A percentile compares a stretch with the other conserved stretches of the same genome.
These are phyloP conservation scores for Saturnispora kantuleensis DNA, from an alignment of 805 yeast genomes.

Conservation along the genomic window DNA sequence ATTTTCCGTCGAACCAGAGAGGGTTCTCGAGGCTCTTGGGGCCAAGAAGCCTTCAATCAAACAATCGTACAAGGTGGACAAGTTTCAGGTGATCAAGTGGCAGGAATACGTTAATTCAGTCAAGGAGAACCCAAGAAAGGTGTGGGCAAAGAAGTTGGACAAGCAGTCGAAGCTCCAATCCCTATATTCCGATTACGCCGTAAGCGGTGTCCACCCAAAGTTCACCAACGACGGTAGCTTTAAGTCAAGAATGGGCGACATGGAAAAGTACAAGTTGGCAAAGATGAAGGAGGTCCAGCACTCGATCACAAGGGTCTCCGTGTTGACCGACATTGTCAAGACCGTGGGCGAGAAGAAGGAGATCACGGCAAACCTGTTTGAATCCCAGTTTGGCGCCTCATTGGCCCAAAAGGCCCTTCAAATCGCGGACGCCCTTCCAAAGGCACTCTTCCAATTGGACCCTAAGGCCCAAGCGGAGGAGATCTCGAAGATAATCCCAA, in stretches of 20 bases:
- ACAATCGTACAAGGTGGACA: constrained; percentile 60
- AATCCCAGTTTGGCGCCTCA: constrained; percentile 28
- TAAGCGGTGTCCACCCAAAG: constrained; percentile 17
- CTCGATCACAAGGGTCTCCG: constrained; percentile 35
- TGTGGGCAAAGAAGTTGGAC: constrained; percentile 40
- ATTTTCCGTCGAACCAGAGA: constrained; percentile 75
- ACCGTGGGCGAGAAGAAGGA: constrained; percentile 17
- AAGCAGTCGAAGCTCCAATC: constrained; percentile 34
- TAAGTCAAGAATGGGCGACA: constrained; percentile 20
- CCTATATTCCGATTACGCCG: constrained; percentile 17
- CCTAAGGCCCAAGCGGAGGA: constrained; percentile 40
- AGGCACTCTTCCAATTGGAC: constrained; percentile 18
- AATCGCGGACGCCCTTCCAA: constrained; percentile 26
- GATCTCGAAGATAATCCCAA: constrained; percentile 33
- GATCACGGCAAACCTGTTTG: constrained; percentile 25
- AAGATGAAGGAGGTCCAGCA: constrained; percentile 26
- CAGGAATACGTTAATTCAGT: constrained; percentile 59
- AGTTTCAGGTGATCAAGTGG: constrained; percentile 65
- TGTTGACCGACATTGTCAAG: constrained; percentile 35
- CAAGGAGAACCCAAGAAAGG: constrained; percentile 42
- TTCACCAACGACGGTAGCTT: constrained; percentile 7
- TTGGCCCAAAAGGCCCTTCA: constrained; percentile 25
- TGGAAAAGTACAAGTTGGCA: constrained; percentile 26
- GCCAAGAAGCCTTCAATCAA: constrained; percentile 68
- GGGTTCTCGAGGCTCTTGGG: constrained; percentile 79